Base-by-base conservation (phyloP, 768 basidiomycete species). In the Inosperma sp. region DNA sequence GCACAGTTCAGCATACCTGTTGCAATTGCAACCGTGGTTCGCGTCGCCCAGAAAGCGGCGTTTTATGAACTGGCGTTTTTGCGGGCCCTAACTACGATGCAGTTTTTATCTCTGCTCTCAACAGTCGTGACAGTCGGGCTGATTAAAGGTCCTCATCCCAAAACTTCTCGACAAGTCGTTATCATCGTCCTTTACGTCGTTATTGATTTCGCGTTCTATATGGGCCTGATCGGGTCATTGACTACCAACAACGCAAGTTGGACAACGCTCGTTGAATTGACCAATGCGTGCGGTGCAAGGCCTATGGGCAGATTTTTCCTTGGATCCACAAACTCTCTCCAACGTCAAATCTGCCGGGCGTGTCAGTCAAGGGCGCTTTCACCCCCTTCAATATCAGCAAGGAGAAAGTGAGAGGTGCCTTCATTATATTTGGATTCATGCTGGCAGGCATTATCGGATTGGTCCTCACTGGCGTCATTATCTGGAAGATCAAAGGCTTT, bases 1-100 rank as follows among this genome's bases (percentile, higher is more conserved):
- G 56, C 57, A 9, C 57, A 53, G 14, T 55, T 58, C 48, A 51
- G 54, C 29, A 58, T 58, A n/a, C 48, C 54, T 9, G 57, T 58
- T 27, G 57, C 54, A 37, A 51, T 56, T 33, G 57, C 57, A n/a
- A 45, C 57, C 7, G 52, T 58, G 16, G 39, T 58, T 35, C 51
- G 57, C 21, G 43, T 58, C 44, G 36, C 26, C n/a, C 57, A 58
- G 22, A 39, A 55, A 25, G 59, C 56, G 10, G 54, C 57, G 2
- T 55, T 53, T 26, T 58, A 58, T 40, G 57, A 58, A 47, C 29
- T 58, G 6, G 50, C 57, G 5, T 58, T 58, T 39, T 45, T 58
- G n/a, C 57, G 54, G 6, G 36, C 54, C 14, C 40, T 58, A 4
- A 58, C 57, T 16, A 55, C 51, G n/a, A 55, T 58, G 54, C 57